Conservation (phyloP, 176 grass and related monocot genomes). For the Hordeum marinum region DNA sequence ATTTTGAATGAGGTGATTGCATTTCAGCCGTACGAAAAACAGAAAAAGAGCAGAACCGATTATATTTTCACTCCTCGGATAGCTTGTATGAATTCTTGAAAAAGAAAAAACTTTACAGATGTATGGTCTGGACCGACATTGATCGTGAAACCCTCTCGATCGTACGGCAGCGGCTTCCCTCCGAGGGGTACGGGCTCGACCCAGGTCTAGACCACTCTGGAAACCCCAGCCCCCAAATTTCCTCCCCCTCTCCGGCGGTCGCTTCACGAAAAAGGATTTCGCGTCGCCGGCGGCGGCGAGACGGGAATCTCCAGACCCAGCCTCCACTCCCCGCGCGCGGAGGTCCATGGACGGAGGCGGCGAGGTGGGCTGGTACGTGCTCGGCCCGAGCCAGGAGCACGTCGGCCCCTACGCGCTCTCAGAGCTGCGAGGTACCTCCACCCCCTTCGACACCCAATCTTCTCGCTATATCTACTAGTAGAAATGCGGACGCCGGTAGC, state of each 20-base stretch:
- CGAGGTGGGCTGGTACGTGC: constrained; percentile 75
- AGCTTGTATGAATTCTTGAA: too few species aligned
- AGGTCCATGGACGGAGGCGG: constrained; percentile 44
- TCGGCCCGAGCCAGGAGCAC: constrained; percentile 79
- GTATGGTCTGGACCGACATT: not conserved
- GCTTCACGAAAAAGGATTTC: not conserved
- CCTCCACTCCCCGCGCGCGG: not conserved
- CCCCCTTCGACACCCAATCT: not conserved
- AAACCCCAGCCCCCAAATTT: constrained; percentile 7
- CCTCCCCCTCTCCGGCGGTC: not conserved
- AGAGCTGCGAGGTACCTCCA: constrained; percentile 59
- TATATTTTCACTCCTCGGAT: too few species aligned
- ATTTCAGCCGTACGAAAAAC: too few species aligned
- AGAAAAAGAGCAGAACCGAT: too few species aligned
- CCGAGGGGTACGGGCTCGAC: not conserved
- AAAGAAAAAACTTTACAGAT: not conserved
- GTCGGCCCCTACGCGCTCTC: constrained; percentile 72
- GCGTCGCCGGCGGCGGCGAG: not conserved
- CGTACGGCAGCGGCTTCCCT: not conserved
- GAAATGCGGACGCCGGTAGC: not conserved
- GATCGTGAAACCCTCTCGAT: not conserved
- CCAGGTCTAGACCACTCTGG: constrained; percentile 19
- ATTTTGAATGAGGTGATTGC: too few species aligned
- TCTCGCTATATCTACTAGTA: not conserved
- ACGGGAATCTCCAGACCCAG: not conserved